Conservation (phyloP, 257 asterid species). For the Petunia secreta region DNA sequence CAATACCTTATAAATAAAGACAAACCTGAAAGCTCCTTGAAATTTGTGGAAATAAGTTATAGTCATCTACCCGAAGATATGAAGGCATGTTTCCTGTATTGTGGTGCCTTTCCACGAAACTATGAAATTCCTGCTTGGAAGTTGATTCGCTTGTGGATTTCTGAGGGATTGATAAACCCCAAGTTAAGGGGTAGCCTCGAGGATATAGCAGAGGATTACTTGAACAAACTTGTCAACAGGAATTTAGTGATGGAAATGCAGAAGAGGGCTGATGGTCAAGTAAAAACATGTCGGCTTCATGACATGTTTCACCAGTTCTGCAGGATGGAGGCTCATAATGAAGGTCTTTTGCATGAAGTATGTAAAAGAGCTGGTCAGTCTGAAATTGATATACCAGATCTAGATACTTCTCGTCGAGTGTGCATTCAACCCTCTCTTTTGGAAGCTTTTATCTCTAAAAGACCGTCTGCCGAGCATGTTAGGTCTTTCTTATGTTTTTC, state of each 20-base stretch:
- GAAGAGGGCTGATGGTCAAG: not conserved
- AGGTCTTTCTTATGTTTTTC: not conserved
- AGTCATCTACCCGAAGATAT: not conserved
- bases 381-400: not conserved
- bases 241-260: not conserved
- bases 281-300: not conserved
- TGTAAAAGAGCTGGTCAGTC: not conserved
- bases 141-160: not conserved
- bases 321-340: not conserved
- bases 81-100: not conserved
- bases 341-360: not conserved
- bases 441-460: not conserved
- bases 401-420: not conserved
- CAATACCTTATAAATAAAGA: not conserved
- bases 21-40: not conserved
- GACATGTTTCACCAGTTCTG: conserved; percentile 8
- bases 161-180: not conserved
- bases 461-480: not conserved
- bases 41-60: not conserved
- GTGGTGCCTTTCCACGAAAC: not conserved
- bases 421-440: not conserved
- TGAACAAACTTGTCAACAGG: not conserved
- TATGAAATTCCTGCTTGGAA: not conserved
- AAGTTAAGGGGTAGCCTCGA: not conserved
- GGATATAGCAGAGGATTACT: not conserved